phyloP scores from a whole-genome alignment of 2,329 filamentous ascomycete species.

The Exserohilum turcica region DNA sequence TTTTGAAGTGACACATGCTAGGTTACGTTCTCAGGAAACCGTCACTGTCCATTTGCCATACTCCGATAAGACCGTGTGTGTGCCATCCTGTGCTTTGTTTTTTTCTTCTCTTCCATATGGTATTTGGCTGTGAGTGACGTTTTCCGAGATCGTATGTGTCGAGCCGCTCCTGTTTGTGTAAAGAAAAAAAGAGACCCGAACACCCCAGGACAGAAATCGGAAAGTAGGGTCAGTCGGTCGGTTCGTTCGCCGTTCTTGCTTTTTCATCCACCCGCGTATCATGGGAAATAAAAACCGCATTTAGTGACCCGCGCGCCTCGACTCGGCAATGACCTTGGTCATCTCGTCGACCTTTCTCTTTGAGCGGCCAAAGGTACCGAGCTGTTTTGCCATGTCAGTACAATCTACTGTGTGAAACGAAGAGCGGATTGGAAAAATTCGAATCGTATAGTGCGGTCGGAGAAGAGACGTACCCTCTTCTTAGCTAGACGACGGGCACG shows the following conservation, averaged over 20 bases:
- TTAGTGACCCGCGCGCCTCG: slow-evolving; percentile 77
- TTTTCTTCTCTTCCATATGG: slow-evolving; percentile 32
- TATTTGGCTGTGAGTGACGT: slow-evolving; percentile 27
- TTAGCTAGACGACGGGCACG: slow-evolving; percentile 98
- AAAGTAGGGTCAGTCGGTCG: slow-evolving; percentile 32
- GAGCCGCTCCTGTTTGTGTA: slow-evolving; percentile 33
- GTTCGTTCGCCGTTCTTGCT: slow-evolving; percentile 32
- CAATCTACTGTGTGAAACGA: slow-evolving; percentile 4
- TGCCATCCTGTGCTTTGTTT: too few relatives aligned
- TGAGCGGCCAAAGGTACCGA: slow-evolving; percentile 97
- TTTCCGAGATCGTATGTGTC: slow-evolving; percentile 36
- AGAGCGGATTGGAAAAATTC: slow-evolving; percentile 1
- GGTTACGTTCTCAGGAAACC: slow-evolving; percentile 31
- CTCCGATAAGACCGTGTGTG: slow-evolving; percentile 33
- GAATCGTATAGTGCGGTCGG: background rate
- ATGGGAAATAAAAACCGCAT: slow-evolving; percentile 31
- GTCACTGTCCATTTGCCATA: slow-evolving; percentile 39
- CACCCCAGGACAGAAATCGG: slow-evolving; percentile 41
- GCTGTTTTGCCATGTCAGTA: slow-evolving; percentile 58
- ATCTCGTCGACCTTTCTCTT: slow-evolving; percentile 99
- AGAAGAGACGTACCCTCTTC: slow-evolving; percentile 78
- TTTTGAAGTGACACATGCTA: slow-evolving; percentile 43
- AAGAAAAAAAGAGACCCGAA: slow-evolving; percentile 38
- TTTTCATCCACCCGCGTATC: slow-evolving; percentile 25
- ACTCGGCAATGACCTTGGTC: slow-evolving; percentile 95